Evolutionary conservation across 2,329 filamentous ascomycete genomes (phyloP).

Genomic region (Cadophora malorum): DNA sequence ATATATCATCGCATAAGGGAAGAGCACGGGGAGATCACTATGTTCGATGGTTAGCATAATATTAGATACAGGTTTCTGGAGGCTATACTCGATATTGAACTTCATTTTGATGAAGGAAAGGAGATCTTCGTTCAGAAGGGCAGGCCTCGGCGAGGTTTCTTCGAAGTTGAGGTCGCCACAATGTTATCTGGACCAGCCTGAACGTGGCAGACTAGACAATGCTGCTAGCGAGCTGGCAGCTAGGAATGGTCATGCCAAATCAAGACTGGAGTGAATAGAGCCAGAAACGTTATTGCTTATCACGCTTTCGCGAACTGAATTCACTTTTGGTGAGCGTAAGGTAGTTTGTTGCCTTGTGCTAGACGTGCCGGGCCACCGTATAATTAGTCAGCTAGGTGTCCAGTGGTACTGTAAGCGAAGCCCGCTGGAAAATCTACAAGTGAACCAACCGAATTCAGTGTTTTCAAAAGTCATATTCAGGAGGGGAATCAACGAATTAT

Average conservation of each 20-base stretch:
- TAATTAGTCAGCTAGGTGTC: slow-evolving; percentile 5
- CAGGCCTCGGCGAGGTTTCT: neutral
- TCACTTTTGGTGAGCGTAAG: neutral
- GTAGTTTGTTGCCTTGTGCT: neutral
- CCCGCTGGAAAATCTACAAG: neutral
- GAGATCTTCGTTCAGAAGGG: neutral
- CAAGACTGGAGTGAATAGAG: neutral
- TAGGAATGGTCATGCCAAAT: neutral
- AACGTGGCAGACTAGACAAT: neutral
- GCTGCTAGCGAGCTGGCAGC: neutral
- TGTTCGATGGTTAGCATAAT: slow-evolving; percentile 32
- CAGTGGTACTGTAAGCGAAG: neutral
- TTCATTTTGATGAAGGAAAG: slow-evolving; percentile 63
- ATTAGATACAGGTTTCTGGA: neutral
- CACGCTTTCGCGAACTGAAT: neutral
- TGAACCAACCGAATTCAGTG: no score
- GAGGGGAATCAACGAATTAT: no score
- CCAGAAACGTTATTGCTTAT: neutral
- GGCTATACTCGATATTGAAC: slow-evolving; percentile 77
- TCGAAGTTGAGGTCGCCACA: slow-evolving; percentile 8
- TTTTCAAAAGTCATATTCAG: no score
- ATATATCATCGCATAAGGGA: slow-evolving; percentile 78
- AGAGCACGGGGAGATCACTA: slow-evolving; percentile 72
- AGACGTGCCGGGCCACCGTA: neutral
- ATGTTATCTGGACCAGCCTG: neutral